These are phyloP conservation scores for Diaporthe citrichinensis DNA, from an alignment of 2,329 filamentous ascomycete genomes.

Conservation along the genomic window DNA sequence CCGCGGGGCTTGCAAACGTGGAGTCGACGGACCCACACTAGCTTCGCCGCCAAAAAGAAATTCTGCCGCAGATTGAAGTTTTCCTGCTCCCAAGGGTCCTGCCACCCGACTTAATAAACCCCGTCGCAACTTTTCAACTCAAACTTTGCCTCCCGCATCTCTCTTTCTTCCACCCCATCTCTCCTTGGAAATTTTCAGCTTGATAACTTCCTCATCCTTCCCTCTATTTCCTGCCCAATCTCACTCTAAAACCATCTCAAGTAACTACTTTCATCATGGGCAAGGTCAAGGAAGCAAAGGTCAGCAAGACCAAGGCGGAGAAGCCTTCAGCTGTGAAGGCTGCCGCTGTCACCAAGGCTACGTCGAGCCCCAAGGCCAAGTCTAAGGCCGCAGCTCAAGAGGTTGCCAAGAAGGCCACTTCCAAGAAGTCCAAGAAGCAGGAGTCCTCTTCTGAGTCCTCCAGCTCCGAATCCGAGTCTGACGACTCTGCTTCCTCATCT, in stretches of 20 bases:
- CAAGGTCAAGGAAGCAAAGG: conserved; percentile 74
- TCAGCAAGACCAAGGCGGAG: conserved; percentile 66
- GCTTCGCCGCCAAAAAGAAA: conserved; percentile 34
- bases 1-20: background rate
- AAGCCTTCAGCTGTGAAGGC: conserved; percentile 72
- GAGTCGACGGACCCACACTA: conserved; percentile 16
- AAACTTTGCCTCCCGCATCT: conserved; percentile 21
- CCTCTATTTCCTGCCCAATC: conserved; percentile 43
- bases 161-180: conserved; percentile 32
- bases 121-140: conserved; percentile 25
- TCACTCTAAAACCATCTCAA: conserved; percentile 26
- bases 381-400: conserved; percentile 77
- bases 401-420: conserved; percentile 64
- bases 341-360: conserved; percentile 76
- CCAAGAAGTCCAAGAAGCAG: conserved; percentile 63
- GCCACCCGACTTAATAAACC: conserved; percentile 37
- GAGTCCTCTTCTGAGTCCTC: conserved; percentile 53
- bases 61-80: conserved; percentile 33
- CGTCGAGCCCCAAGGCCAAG: conserved; percentile 75
- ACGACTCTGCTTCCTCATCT: conserved; percentile 53
- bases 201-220: conserved; percentile 40
- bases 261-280: conserved; percentile 65
- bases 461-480: conserved; percentile 49
- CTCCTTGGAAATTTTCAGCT: conserved; percentile 37
- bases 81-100: conserved; percentile 40